Base-by-base conservation (phyloP, 352 stramenopile genomes). In the Salisapilia sapeloensis region DNA sequence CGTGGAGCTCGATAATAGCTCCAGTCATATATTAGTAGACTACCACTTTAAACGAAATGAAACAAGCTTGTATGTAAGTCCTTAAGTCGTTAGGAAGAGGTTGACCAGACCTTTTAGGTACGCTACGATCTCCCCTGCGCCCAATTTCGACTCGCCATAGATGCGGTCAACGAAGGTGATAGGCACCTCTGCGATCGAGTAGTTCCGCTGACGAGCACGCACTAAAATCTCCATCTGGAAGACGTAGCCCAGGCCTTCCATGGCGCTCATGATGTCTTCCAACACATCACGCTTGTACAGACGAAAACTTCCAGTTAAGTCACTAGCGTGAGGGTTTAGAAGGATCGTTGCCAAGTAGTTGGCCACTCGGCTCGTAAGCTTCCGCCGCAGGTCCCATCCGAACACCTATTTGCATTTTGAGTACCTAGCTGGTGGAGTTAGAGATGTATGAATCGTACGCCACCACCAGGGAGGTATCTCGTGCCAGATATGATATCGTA, bases 141-240 rank as follows among this genome's bases (percentile, higher is more conserved):
- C 93, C n/a, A 99, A 61, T 61, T 99, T 99, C 29, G 86, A 97
- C 60, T 97, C 84, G 40, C 94, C 94, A 56, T 98, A 98, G 46
- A 99, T 96, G 42, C 94, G 72, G 76, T 99, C 94, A 5, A 99
- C 93, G 53, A 99, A 99, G 13, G 80, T 93, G 51, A 99, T 99
- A 0, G 90, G 90, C 18, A 99, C 89, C 53, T 99, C 93, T 22
- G 53, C 79, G 40, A 99, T 92, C 18, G 50, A 70, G 56, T 94
- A 97, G 15, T 85, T 61, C 38, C 71, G 67, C 36, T 94, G 67
- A 32, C 83, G 76, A n/a, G 92, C 89, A 31, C 91, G 70, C 27
- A 98, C 86, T 31, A 98, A 77, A 43, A 98, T 96, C 55, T 99
- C 93, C 94, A 99, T 99, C 61, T 99, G 93, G 63, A 99, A 99